A percentile compares a stretch with the other conserved stretches of the same genome.
phyloP scores from a whole-genome alignment of 2,329 filamentous ascomycete species.

The Trichoderma cornu-damae region DNA sequence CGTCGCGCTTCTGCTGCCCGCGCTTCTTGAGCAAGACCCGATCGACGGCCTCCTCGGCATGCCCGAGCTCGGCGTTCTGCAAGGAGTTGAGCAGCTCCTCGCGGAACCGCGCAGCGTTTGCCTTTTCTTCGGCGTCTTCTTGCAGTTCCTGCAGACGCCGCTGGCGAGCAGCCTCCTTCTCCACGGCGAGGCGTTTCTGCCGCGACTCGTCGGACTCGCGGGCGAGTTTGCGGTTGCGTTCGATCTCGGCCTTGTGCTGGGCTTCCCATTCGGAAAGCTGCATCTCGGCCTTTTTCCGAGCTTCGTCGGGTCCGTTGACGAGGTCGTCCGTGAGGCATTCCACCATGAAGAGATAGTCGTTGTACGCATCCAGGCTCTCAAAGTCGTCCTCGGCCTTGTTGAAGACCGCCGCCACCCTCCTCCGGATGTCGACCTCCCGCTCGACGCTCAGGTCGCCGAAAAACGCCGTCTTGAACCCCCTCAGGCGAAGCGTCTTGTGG shows the following conservation, averaged over 20 bases:
- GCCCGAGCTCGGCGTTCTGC: constrained; percentile 53
- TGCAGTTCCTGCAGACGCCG: constrained; percentile 57
- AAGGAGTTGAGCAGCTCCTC: constrained; percentile 67
- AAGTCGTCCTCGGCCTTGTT: constrained; percentile 92
- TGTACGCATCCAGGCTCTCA: constrained; percentile 74
- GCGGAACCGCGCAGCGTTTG: constrained; percentile 56
- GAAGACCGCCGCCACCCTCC: constrained; percentile 72
- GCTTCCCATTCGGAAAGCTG: constrained; percentile 60
- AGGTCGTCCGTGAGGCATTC: constrained; percentile 89
- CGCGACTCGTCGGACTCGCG: constrained; percentile 51
- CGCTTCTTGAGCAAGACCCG: constrained; percentile 70
- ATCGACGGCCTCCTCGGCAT: constrained; percentile 54
- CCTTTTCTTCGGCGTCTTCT: constrained; percentile 67
- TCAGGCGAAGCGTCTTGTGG: constrained; percentile 76
- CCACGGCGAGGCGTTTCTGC: constrained; percentile 53
- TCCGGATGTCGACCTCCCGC: constrained; percentile 87
- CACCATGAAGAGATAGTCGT: constrained; percentile 90
- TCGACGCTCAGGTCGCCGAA: constrained; percentile 86
- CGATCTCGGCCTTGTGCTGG: constrained; percentile 64
- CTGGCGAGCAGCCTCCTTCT: constrained; percentile 58
- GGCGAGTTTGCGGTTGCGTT: constrained; percentile 53
- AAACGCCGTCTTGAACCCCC: constrained; percentile 79
- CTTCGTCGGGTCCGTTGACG: constrained; percentile 63
- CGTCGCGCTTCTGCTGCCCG: constrained; percentile 45
- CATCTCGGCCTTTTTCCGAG: constrained; percentile 45